Evolutionary conservation across 805 yeast genomes (phyloP).

Genomic region (Wickerhamomyces xylosicus): DNA sequence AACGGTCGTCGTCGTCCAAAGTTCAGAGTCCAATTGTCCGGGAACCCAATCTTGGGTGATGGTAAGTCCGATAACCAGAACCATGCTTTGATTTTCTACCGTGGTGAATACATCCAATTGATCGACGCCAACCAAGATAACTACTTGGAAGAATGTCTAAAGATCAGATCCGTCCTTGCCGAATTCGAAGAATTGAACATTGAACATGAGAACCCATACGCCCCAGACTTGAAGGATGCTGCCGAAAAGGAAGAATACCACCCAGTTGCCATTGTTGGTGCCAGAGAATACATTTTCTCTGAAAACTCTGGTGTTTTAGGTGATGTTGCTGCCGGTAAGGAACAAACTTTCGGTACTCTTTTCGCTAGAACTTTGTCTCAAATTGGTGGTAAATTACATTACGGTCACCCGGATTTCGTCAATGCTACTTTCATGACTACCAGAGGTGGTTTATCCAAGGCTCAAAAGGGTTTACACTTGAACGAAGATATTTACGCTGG

Average conservation of each 20-base stretch:
- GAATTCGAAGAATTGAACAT: conserved; percentile 73
- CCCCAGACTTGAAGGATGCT: conserved; percentile 44
- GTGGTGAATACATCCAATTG: conserved; percentile 80
- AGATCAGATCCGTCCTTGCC: conserved; percentile 71
- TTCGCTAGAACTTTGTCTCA: conserved; percentile 78
- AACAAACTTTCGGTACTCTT: conserved; percentile 80
- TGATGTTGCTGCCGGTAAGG: conserved; percentile 87
- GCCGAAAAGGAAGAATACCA: conserved; percentile 39
- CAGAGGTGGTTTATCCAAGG: conserved; percentile 82
- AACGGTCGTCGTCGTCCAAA: conserved; percentile 70
- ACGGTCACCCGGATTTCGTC: conserved; percentile 84
- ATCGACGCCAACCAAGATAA: conserved; percentile 85
- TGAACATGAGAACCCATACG: conserved; percentile 75
- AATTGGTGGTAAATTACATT: conserved; percentile 79
- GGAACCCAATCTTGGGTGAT: conserved; percentile 80
- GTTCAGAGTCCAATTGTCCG: conserved; percentile 69
- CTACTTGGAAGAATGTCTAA: conserved; percentile 76
- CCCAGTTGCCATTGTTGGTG: conserved; percentile 82
- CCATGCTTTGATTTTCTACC: conserved; percentile 66
- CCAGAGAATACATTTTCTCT: conserved; percentile 80
- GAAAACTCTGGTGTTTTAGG: conserved; percentile 80
- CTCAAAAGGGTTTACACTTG: conserved; percentile 77
- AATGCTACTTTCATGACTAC: conserved; percentile 71
- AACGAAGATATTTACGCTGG: conserved; percentile 88
- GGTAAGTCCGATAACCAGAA: conserved; percentile 86